phyloP scores from a whole-genome alignment of 805 yeast species.

The Wickerhamomyces tratensis region DNA sequence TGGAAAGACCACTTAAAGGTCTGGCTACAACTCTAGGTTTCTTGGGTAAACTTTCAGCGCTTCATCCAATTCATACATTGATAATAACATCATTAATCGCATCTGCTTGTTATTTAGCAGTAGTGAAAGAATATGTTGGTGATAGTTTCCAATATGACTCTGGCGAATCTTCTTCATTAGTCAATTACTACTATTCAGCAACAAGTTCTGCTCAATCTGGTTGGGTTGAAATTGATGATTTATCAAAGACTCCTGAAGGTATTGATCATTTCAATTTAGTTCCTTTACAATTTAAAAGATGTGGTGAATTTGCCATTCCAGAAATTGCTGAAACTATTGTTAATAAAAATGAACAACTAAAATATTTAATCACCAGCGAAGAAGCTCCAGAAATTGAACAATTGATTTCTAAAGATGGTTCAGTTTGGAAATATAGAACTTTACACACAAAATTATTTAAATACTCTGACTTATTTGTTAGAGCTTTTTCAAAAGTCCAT shows the following conservation, averaged over 20 bases:
- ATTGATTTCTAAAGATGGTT: conserved; percentile 27
- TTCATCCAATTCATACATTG: conserved; percentile 80
- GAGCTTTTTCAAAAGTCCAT: conserved; percentile 29
- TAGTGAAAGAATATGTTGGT: conserved; percentile 54
- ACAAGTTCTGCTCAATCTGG: conserved; percentile 20
- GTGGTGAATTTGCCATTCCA: conserved; percentile 32
- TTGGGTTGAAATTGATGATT: conserved; percentile 43
- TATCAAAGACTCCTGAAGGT: conserved; percentile 21
- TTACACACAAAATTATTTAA: conserved; percentile 45
- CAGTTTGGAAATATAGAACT: conserved; percentile 50
- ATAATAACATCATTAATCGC: conserved; percentile 65
- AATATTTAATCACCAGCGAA: conserved; percentile 26
- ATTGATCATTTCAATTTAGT: conserved; percentile 40
- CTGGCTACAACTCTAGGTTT: conserved; percentile 34
- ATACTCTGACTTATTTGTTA: conserved; percentile 40
- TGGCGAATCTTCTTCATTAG: conserved; percentile 7
- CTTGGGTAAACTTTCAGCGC: conserved; percentile 48
- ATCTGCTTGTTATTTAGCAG: conserved; percentile 69
- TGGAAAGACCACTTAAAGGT: conserved; percentile 21
- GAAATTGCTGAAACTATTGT: conserved; percentile 27
- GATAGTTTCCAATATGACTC: conserved; percentile 24
- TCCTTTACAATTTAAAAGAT: conserved; percentile 48
- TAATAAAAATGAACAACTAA: conserved; percentile 32
- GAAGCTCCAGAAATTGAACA: conserved; percentile 2
- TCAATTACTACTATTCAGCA: conserved; percentile 27